Conservation (phyloP, 306 rosid species). For the Dryas alaskensis region DNA sequence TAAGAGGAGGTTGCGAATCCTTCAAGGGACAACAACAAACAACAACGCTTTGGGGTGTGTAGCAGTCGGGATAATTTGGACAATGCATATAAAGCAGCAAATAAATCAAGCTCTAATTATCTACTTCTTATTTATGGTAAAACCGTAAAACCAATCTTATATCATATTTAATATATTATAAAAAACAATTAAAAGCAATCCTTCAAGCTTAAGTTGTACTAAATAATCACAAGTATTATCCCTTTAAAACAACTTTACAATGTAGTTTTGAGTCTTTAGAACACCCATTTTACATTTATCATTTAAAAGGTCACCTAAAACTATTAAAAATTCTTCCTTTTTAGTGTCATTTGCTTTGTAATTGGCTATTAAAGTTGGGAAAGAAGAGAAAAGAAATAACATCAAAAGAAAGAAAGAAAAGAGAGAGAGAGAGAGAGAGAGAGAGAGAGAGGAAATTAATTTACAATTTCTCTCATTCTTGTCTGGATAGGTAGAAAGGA, state of each 20-base stretch:
- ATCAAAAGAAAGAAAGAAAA: not conserved
- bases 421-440: not conserved
- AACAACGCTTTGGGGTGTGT: not conserved
- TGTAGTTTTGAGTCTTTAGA: slow-evolving; percentile 3
- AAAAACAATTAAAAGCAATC: not conserved
- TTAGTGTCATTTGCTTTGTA: not conserved
- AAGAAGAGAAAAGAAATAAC: not conserved
- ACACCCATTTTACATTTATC: not conserved
- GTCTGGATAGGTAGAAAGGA: not conserved
- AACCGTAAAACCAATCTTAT: not conserved
- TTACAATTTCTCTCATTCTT: not conserved
- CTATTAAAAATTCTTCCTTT: not conserved
- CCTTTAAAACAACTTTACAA: slow-evolving; percentile 4
- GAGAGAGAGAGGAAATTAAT: not conserved
- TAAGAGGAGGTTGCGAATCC: slow-evolving; percentile 29
- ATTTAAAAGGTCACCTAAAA: not conserved
- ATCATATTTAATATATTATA: not conserved
- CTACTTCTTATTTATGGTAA: not conserved
- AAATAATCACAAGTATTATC: not conserved
- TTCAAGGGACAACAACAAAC: slow-evolving; percentile 32
- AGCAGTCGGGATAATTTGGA: not conserved
- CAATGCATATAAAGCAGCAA: too few relatives aligned
- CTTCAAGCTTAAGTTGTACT: slow-evolving; percentile 5
- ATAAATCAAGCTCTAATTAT: not conserved
- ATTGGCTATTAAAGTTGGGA: not conserved